Evolutionary conservation across 345 rosid species (phyloP).

Genomic region (Tarenaya hassleriana): DNA sequence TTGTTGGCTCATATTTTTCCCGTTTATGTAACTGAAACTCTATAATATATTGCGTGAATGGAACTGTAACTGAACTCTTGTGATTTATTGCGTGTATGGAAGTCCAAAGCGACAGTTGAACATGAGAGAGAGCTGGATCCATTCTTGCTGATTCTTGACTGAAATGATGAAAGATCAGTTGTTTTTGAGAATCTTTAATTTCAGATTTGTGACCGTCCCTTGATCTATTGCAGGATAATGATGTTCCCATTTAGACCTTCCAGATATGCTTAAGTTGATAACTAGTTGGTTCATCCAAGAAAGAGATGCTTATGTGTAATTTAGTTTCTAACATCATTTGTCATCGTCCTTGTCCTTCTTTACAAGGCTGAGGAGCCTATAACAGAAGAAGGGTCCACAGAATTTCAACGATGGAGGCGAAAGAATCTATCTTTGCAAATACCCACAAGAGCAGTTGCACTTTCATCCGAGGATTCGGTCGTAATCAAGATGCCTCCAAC

Average conservation of each 20-base stretch:
- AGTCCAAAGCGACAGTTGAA: too few species aligned
- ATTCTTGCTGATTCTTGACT: slow-evolving; percentile 9
- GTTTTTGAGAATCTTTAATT: not conserved
- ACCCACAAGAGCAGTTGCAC: slow-evolving; percentile 51
- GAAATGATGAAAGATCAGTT: slow-evolving; percentile 6
- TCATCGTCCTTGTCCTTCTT: slow-evolving; percentile 15
- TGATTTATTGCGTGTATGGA: too few species aligned
- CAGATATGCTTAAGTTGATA: too few species aligned
- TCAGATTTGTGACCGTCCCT: slow-evolving; percentile 9
- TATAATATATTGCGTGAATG: too few species aligned
- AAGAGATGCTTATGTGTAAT: slow-evolving; percentile 15
- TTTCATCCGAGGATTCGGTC: slow-evolving; percentile 41
- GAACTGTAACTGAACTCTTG: too few species aligned
- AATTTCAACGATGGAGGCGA: slow-evolving; percentile 49
- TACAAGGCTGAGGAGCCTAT: slow-evolving; percentile 45
- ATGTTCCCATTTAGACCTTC: too few species aligned
- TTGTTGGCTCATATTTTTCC: too few species aligned
- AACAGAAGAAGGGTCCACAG: slow-evolving; percentile 41
- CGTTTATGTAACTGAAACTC: too few species aligned
- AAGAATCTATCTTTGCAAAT: slow-evolving; percentile 69
- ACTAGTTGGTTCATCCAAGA: slow-evolving; percentile 11
- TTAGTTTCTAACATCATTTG: slow-evolving; percentile 8
- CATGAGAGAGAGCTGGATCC: too few species aligned
- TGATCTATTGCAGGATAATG: too few species aligned
- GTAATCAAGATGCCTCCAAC: slow-evolving; percentile 63